Base-by-base conservation (phyloP, 257 asterid species). In the Scutellaria minor region DNA sequence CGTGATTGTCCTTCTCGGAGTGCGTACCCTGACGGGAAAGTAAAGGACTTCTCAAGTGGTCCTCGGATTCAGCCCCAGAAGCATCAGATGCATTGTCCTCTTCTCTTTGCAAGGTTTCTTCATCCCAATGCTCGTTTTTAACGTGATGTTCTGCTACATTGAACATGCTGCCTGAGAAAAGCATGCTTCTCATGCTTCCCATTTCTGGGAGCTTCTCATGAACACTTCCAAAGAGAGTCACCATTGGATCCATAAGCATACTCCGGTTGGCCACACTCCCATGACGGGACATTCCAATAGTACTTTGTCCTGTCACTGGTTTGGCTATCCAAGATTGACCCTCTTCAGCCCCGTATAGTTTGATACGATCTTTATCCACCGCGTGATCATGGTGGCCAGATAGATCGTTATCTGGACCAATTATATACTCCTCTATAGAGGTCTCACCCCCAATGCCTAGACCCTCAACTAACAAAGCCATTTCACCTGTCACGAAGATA, bases 301-400 rank as follows among this genome's bases (percentile, higher is more conserved):
- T 83, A 67, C 95, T 88, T 72, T 81, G 97, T 6, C 96, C 96
- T 12, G 77, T 76, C 4, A 86, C 95, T 2, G 99, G 97, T 72
- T 89, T 90, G 48, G 99, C 99, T 9, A 92, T 72, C 96, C 96
- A 95, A 9, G 98, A 95, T 64, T 81, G 93, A 53, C 98, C 99
- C 77, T 86, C 99, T 77, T 90, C 97, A 35, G 99, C 96, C 2
- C 99, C 99, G 13, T 92, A 90, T 44, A 95, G 72, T 78, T 86
- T 92, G 81, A 95, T 88, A 9, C 71, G 85, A 27, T 85, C 91
- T 72, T 84, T 83, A 46, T 87, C 88, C 40, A 52, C 80, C 3
- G 70, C 92, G 18, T 87, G 87, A 5, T 92, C 97, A 12, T 82
- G 85, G 83, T 12, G 73, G 7, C 83, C 88, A 1, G 74, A 66